These are phyloP conservation scores for Nitzschia sp. DNA, from an alignment of 108 stramenopile species.

Conservation along the genomic window DNA sequence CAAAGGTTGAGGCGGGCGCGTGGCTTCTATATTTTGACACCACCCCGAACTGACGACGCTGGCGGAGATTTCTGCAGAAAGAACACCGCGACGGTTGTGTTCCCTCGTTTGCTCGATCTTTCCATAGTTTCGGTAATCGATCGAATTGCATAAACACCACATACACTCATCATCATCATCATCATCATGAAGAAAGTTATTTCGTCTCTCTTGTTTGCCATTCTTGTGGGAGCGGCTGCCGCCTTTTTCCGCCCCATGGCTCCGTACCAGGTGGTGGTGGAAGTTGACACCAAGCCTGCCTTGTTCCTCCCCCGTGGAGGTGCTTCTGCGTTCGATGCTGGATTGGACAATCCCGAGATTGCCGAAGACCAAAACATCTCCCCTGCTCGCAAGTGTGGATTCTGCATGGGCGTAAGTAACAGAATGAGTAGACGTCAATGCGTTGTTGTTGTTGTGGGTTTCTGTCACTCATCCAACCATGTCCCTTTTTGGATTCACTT, in stretches of 20 bases:
- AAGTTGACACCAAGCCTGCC: not conserved
- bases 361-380: constrained; percentile 51
- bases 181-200: constrained; percentile 30
- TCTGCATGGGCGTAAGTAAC: constrained; percentile 67
- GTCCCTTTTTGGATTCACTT: not conserved
- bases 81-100: no score
- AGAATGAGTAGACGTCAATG: no score
- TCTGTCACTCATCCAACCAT: constrained; percentile 23
- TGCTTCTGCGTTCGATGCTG: constrained; percentile 15
- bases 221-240: constrained; percentile 34
- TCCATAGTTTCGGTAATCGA: no score
- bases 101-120: no score
- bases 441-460: no score
- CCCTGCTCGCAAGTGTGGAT: constrained; percentile 74
- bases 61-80: no score
- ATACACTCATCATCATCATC: no score
- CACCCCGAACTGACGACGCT: no score
- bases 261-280: constrained; percentile 41
- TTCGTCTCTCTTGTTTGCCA: constrained; percentile 26
- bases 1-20: no score
- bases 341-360: constrained; percentile 53
- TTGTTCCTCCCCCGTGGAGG: constrained; percentile 14
- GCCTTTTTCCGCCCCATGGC: constrained; percentile 45
- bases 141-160: no score
- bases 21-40: no score